phyloP scores from a whole-genome alignment of 225 moss, liverwort and hornwort species.

The Ulota crispa region DNA sequence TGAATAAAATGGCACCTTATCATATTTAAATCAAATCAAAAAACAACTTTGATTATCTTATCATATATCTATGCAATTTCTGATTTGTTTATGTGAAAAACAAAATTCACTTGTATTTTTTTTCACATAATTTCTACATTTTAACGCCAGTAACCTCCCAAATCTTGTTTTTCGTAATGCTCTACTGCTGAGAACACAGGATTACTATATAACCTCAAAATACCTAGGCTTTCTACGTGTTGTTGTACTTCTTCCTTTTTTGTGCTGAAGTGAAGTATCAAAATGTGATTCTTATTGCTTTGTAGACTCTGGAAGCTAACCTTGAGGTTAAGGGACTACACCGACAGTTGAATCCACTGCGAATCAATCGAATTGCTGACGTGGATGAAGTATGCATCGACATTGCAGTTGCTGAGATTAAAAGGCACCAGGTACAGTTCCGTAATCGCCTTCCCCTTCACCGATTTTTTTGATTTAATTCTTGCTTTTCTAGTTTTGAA shows the following conservation, averaged over 20 bases:
- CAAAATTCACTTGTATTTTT: too few relatives aligned
- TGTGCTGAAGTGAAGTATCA: background rate
- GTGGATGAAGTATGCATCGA: conserved; percentile 32
- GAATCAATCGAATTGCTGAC: conserved; percentile 27
- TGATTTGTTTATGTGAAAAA: too few relatives aligned
- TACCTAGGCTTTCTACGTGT: background rate
- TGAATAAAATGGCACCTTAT: too few relatives aligned
- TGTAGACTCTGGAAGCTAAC: conserved; percentile 49
- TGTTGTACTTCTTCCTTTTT: background rate
- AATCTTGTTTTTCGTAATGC: too few relatives aligned
- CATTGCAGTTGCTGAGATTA: conserved; percentile 20
- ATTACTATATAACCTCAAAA: too few relatives aligned
- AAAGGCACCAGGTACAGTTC: conserved; percentile 25
- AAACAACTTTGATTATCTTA: too few relatives aligned
- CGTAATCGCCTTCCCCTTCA: conserved; percentile 13
- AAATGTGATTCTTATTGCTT: conserved; percentile 3
- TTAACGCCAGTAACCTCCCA: too few relatives aligned
- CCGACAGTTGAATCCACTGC: conserved; percentile 51
- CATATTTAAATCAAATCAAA: too few relatives aligned
- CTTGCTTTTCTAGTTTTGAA: background rate
- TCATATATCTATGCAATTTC: too few relatives aligned
- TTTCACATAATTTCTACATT: too few relatives aligned
- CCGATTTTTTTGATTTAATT: background rate
- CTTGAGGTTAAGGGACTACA: conserved; percentile 59
- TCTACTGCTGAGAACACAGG: too few relatives aligned